Evolutionary conservation across 2,329 filamentous ascomycete genomes (phyloP), one percentile per base, ranked within the genome.

Genomic region (Mycosphaerella arachidis): DNA sequence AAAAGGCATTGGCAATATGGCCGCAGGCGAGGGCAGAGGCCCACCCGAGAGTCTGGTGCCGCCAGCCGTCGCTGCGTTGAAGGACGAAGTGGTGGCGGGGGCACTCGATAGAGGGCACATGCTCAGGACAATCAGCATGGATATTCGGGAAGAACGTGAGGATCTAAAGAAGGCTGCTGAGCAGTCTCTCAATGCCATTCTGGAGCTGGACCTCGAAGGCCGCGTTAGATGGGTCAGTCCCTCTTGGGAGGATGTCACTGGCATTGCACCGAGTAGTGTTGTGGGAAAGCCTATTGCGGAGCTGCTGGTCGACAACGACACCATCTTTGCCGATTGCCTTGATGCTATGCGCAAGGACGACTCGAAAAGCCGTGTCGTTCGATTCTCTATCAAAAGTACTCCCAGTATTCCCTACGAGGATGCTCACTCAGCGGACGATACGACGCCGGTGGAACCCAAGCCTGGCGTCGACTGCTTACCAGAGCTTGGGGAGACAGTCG

Each of bases 181-280:
- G 77, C 91, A 97, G 78, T 97, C 92, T 24, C 82, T 96, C 73
- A 99, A 97, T 76, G 90, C 96, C 65, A 96, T 99, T 73, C 84
- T 99, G 72, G 93, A 99, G 77, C 82, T 99, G 66, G 91, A 92
- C 71, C 83, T 97, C 58, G 90, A 97, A 72, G 91, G 91, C 66
- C 89, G 86, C 62, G 89, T 99, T 70, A 89, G 92, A 76, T 99
- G 94, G 91, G 92, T 96, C 69, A 97, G 93, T 74, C 91, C 92
- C 12, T 97, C 93, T 16, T 99, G 94, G 94, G 85, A 86, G 62
- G 92, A 97, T 70, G 89, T 99, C 53, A 88, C 97, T 62, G 94
- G 94, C 60, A 93, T 90, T 4, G 78, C 84, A 48, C 83, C 87
- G 43, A 86, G 89, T 48, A 82, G 84, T 7, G 86, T 97, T 54